Base-by-base conservation (phyloP, 768 basidiomycete species). In the Hebeloma cylindrosporum region DNA sequence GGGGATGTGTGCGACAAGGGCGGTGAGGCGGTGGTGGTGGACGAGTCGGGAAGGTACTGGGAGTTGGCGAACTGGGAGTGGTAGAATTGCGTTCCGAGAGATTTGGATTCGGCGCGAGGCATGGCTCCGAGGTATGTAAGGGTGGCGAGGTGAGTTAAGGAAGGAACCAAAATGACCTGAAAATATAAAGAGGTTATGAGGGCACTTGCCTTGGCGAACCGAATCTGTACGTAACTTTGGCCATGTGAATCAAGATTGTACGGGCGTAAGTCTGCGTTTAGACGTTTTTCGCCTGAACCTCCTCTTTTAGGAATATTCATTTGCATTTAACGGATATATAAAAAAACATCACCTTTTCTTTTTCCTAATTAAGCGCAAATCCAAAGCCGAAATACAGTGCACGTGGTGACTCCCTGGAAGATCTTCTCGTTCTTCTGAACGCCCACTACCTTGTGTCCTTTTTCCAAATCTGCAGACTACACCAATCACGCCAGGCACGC, bases 91-190 rank as follows among this genome's bases (percentile, higher is more conserved):
- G 51, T 52, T 30, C 45, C 37, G 5, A 53, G 43, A 37, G 59
- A 54, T 26, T 60, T 46, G 22, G 18, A 56, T 7, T 67, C 67
- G 43, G 61, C 66, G 51, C 71, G 69, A 59, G 71, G 71, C 71
- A 72, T 65, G 37, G 29, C 44, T 40, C 22, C 23, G 33, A 41
- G n/a, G n/a, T n/a, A n/a, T n/a, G n/a, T 6, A 26, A 43, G 43
- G 30, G 49, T 35, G 33, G 45, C 30, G 42, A 44, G 48, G 45
- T 38, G 31, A 44, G 5, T 18, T 22, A 33, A 43, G 27, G 40
- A 43, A 48, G 54, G 47, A 49, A 31, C 27, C 30, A 36, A 37
- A 40, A 29, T 29, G 22, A 42, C 27, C 26, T 44, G 47, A 51
- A 56, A 58, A 52, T 51, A 50, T 56, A 53, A 36, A 49, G 36